Base-by-base conservation (phyloP, 208 protist genomes). In the Trypanosoma theileri region DNA sequence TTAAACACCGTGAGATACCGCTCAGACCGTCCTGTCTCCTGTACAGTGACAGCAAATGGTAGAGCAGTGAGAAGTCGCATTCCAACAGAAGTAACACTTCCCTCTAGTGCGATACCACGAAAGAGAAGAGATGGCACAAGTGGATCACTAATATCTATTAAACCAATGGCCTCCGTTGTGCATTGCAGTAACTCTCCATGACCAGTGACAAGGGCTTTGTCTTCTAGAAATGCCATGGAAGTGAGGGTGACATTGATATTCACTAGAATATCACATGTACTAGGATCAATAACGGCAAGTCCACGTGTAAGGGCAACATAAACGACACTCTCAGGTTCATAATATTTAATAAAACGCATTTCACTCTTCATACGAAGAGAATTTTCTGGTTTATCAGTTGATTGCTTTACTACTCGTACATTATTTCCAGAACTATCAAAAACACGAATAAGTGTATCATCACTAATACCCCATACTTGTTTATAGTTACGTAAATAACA, bases 381-480 rank as follows among this genome's bases (percentile, higher is more conserved):
- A 62, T 95, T 95, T 69, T 85, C 76, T n/a, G 76, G 63, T 50
- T 82, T 82, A 53, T 83, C 77, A 62, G 56, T 64, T 13, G 79
- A 69, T 26, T 77, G 66, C 6, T 73, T 73, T 41, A 45, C 51
- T 46, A 86, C 61, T 11, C 61, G 59, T 10, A 84, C 86, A 69
- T 94, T 92, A 52, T 91, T 82, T 26, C 91, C 91, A 48, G 75
- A 70, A 13, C 70, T 72, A 31, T 94, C 88, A 77, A 86, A 96
- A 3, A 96, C 79, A 31, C 87, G 87, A 84, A 96, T 92, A 54
- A 81, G 72, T 31, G 73, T 69, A 69, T 96, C 91, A 48, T 81
- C 84, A n/a, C 86, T 84, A 9, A 92, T 88, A 21, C 82, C 82
- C 77, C 89, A 96, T 6, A 96, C 82, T 62, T 88, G 79, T 35